Conservation (phyloP, 768 basidiomycete species). For the Chalciporus pseudorubinellus region DNA sequence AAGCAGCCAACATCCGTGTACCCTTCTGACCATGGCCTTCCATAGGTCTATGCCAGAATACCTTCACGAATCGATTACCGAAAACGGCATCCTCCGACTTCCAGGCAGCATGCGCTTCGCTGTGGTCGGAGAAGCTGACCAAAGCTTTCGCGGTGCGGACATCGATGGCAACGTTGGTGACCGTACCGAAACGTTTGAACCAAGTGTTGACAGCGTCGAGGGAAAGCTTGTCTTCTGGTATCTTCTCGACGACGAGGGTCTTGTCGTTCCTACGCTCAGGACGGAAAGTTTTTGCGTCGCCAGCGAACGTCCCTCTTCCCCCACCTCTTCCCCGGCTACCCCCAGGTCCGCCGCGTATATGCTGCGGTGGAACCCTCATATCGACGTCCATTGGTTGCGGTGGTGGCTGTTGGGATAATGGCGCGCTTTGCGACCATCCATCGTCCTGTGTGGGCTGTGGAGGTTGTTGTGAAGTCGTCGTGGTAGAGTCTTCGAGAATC, state of each 20-base stretch:
- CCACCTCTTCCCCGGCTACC: constrained; percentile 46
- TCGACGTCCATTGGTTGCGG: constrained; percentile 32
- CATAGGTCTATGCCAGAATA: constrained; percentile 94
- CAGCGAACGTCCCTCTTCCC: constrained; percentile 58
- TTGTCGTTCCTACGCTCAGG: constrained; percentile 68
- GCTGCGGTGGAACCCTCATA: constrained; percentile 27
- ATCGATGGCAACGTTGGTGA: constrained; percentile 91
- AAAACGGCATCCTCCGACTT: constrained; percentile 95
- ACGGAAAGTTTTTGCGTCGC: constrained; percentile 64
- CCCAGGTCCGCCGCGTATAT: constrained; percentile 27
- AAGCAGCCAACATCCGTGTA: constrained; percentile 74
- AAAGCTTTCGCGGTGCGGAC: constrained; percentile 70
- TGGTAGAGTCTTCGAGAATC: constrained; percentile 33
- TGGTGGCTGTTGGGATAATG: constrained; percentile 7
- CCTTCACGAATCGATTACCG: constrained; percentile 89
- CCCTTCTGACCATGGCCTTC: constrained; percentile 86
- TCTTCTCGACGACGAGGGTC: constrained; percentile 92
- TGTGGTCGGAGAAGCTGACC: constrained; percentile 81
- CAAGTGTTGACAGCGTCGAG: constrained; percentile 78
- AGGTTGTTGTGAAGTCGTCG: constrained; percentile 19
- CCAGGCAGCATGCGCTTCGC: constrained; percentile 86
- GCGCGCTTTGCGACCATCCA: constrained; percentile 20
- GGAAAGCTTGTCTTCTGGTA: constrained; percentile 79
- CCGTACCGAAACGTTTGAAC: constrained; percentile 90
- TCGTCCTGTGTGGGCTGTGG: constrained; percentile 17